Evolutionary conservation across 1,284 basidiomycete genomes (phyloP), one percentile per base, ranked within the genome.

Genomic region (Pyrrhoderma noxium): DNA sequence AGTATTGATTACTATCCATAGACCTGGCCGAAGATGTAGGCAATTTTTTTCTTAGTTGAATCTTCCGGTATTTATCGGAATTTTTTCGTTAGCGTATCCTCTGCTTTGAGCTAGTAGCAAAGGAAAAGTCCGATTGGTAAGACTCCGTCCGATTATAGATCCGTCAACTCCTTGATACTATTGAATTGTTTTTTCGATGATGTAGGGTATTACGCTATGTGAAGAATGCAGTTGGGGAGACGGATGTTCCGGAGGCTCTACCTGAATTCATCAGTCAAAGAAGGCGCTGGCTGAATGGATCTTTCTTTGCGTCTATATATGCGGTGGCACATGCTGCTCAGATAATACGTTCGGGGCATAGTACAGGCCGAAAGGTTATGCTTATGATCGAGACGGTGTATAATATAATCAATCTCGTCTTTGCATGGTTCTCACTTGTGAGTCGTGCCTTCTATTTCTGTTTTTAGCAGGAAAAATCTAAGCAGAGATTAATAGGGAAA

Each of bases 81-180:
- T 31, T 27, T 34, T 38, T 47, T 22, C 39, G 56, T 8, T 69
- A 95, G 80, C 89, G 96, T 53, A 98, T 99, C 49, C 72, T 97
- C 19, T 99, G 95, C 64, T 99, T 97, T 62, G 95, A 99, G 66
- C 80, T 99, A 18, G 84, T 98, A 40, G 93, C 95, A 0, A 98
- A 97, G 65, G 73, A 84, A 1, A 89, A 93, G 58, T 83, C 81
- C 2, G 81, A 82, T 59, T 99, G 95, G 85, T 85, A 55, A 46
- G 65, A 5, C 11, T 31, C 11, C 27, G 11, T 31, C 27, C 7
- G 27, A 31, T 31, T 5, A 31, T 11, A 11, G 27, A 31, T 31
- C 21, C 38, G n/a, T 8, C n/a, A 38, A 40, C 38, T 45, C 18
- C 43, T 31, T 13, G 11, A n/a, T 34, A 13, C 51, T 16, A 25